Conservation (phyloP, 129 eudicot genomes). For the Ambrosia trifida region DNA sequence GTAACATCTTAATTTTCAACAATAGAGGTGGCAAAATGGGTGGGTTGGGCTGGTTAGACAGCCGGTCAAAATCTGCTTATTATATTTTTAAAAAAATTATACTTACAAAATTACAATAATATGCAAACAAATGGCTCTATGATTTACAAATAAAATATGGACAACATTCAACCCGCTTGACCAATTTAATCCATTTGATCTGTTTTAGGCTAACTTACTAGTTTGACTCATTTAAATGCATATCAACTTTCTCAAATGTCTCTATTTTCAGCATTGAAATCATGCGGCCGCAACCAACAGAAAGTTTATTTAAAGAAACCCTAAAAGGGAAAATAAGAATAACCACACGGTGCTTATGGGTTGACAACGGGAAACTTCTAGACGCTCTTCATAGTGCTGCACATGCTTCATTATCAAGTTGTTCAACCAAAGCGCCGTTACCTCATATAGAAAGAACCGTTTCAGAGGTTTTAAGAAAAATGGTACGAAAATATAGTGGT, state of each 20-base stretch:
- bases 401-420: slow-evolving; percentile 90
- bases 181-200: too few relatives aligned
- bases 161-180: background rate
- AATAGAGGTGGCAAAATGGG: background rate
- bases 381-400: slow-evolving; percentile 97
- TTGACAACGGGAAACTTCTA: slow-evolving; percentile 87
- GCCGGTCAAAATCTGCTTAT: background rate
- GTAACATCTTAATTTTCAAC: slow-evolving; percentile 34
- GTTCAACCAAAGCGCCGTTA: slow-evolving; percentile 81
- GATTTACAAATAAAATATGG: background rate
- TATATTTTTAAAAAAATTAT: background rate
- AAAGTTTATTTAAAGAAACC: slow-evolving; percentile 44
- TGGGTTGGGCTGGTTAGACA: background rate
- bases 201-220: too few relatives aligned
- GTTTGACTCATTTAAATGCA: background rate
- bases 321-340: slow-evolving; percentile 86
- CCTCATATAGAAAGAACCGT: slow-evolving; percentile 89
- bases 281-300: slow-evolving; percentile 78
- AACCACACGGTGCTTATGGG: slow-evolving; percentile 98
- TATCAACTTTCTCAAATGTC: background rate
- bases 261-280: slow-evolving; percentile 79
- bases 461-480: slow-evolving; percentile 84
- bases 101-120: background rate
- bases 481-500: slow-evolving; percentile 91
- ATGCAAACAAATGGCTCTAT: background rate